Percentiles rank a stretch among this genome's conserved stretches.
Conservation (phyloP, 345 rosid genomes). For the Aquilaria malaccensis region DNA sequence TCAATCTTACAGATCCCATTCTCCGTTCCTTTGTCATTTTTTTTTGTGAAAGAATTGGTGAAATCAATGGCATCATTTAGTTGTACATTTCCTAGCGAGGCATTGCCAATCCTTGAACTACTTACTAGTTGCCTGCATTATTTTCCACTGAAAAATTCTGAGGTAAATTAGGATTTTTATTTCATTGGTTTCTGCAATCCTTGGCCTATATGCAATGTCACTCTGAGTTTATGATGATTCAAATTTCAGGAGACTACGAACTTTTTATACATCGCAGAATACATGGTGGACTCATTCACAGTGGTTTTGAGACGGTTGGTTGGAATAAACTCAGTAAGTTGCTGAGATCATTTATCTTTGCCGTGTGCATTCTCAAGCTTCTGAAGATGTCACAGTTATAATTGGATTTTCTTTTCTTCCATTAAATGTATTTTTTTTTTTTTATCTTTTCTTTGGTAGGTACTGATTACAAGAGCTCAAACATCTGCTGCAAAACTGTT, state of each 20-base stretch:
- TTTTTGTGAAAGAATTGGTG: constrained; percentile 51
- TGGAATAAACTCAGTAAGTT: constrained; percentile 43
- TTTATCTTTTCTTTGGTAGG: constrained; percentile 18
- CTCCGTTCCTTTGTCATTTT: constrained; percentile 30
- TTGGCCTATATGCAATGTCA: neutral
- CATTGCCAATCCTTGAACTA: constrained; percentile 54
- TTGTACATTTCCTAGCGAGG: constrained; percentile 55
- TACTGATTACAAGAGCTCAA: constrained; percentile 50
- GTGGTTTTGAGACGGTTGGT: constrained; percentile 57
- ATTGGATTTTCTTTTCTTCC: neutral
- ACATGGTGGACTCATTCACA: constrained; percentile 48
- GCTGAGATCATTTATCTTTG: constrained; percentile 8
- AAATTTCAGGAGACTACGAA: constrained; percentile 51
- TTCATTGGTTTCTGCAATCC: neutral
- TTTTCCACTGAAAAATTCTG: constrained; percentile 34
- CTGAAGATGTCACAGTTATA: constrained; percentile 1
- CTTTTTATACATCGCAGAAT: constrained; percentile 37
- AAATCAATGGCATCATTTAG: constrained; percentile 70
- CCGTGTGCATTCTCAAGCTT: neutral
- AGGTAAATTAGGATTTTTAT: constrained; percentile 34
- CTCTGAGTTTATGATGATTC: neutral
- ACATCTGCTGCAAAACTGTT: constrained; percentile 51
- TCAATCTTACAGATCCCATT: constrained; percentile 42
- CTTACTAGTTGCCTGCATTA: constrained; percentile 46
- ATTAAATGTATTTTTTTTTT: constrained; percentile 12